Conservation (phyloP, 2,329 filamentous ascomycete species). For the Fusarium sp. region DNA sequence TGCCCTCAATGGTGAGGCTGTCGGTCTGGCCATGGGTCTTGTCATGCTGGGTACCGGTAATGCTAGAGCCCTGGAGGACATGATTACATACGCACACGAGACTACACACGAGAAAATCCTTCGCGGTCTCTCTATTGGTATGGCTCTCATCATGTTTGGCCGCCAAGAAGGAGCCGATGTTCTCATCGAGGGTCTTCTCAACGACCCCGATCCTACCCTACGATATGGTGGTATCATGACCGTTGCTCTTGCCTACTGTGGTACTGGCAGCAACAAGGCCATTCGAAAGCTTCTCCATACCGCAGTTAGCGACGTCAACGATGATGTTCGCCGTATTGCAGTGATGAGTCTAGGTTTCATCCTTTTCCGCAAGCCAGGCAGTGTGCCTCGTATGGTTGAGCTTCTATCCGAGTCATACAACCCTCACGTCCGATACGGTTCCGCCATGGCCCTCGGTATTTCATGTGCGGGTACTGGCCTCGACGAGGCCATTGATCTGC, state of each 20-base stretch:
- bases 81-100: constrained; percentile 98
- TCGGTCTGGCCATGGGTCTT: constrained; percentile 94
- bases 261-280: constrained; percentile 97
- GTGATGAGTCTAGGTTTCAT: constrained; percentile 99
- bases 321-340: constrained; percentile 94
- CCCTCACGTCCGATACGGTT: constrained; percentile 96
- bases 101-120: constrained; percentile 99
- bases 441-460: constrained; percentile 97
- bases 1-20: constrained; percentile 95
- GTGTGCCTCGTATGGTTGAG: constrained; percentile 98
- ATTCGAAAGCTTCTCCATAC: constrained; percentile 95
- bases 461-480: constrained; percentile 96
- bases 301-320: constrained; percentile 97
- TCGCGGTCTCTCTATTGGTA: constrained; percentile 91
- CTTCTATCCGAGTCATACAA: constrained; percentile 98
- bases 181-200: constrained; percentile 91
- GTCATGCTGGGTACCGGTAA: constrained; percentile 99
- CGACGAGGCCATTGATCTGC: constrained; percentile 93
- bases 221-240: constrained; percentile 99
- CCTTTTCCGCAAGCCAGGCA: constrained; percentile 96
- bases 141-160: constrained; percentile 98
- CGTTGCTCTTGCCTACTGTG: constrained; percentile 97
- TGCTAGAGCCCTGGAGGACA: constrained; percentile 90
- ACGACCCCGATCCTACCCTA: constrained; percentile 92
- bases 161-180: constrained; percentile 95